Conservation (phyloP, 2,329 filamentous ascomycete species). For the Fusarium anguioides region DNA sequence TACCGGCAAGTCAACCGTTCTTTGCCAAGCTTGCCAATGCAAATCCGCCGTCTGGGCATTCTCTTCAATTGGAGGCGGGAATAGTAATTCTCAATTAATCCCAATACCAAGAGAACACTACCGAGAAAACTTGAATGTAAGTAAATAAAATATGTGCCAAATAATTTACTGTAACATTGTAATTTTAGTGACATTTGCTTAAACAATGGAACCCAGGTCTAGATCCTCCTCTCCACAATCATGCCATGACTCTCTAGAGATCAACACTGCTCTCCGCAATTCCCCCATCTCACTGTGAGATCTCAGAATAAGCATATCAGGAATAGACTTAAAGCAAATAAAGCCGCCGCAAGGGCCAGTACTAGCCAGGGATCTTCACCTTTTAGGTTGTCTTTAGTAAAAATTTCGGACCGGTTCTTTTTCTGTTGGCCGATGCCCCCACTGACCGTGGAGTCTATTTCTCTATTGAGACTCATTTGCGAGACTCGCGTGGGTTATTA, state of each 20-base stretch:
- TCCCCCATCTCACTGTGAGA: conserved; percentile 25
- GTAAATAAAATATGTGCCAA: not conserved
- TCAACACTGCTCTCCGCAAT: conserved; percentile 9
- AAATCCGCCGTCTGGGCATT: conserved; percentile 34
- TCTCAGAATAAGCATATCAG: conserved; percentile 19
- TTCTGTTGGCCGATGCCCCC: conserved; percentile 35
- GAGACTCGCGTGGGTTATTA: not conserved
- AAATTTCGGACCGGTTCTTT: conserved; percentile 41
- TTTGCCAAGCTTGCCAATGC: conserved; percentile 33
- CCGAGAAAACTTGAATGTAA: not conserved
- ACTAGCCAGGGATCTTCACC: not conserved
- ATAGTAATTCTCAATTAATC: conserved; percentile 22
- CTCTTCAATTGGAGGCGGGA: conserved; percentile 38
- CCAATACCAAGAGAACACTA: conserved; percentile 11
- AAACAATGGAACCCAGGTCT: conserved; percentile 27
- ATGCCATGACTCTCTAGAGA: not conserved
- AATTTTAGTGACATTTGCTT: conserved; percentile 10
- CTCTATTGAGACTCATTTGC: not conserved
- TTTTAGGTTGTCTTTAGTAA: not conserved
- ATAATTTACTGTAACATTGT: conserved; percentile 1
- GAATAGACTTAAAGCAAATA: conserved; percentile 23
- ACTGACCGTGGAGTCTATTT: conserved; percentile 5
- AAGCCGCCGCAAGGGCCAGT: not conserved
- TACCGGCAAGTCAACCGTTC: conserved; percentile 20
- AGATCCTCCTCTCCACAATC: conserved; percentile 29